Percentiles rank a stretch among this genome's conserved stretches.
Conservation (phyloP, 2,329 filamentous ascomycete species). For the Zymoseptoria tritici region DNA sequence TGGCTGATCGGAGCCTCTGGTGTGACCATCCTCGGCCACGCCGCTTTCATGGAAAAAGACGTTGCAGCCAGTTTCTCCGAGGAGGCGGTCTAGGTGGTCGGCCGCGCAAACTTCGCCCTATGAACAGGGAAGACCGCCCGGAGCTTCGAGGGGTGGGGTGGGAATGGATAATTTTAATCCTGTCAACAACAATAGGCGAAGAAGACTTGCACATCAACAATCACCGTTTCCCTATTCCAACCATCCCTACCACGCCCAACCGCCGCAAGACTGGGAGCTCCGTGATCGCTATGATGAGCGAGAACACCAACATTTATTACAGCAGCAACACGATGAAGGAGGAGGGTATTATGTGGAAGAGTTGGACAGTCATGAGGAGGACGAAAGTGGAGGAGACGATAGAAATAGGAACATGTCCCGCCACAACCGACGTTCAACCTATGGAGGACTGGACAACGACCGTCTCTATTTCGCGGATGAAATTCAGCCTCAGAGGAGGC, state of each 20-base stretch:
- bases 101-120: constrained; percentile 81
- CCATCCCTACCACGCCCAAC: neutral
- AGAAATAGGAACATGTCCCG: neutral
- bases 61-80: constrained; percentile 99
- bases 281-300: constrained; percentile 34
- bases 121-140: constrained; percentile 99
- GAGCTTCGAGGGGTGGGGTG: constrained; percentile 51
- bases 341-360: constrained; percentile 52
- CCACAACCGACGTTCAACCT: neutral
- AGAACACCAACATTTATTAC: neutral
- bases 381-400: constrained; percentile 34
- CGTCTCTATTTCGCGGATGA: neutral
- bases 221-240: neutral
- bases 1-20: constrained; percentile 96
- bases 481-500: neutral
- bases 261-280: constrained; percentile 37
- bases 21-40: constrained; percentile 90
- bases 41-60: constrained; percentile 34
- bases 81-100: constrained; percentile 99
- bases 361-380: constrained; percentile 51
- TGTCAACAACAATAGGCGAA: neutral
- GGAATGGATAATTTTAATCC: constrained; percentile 32
- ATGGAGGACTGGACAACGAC: neutral
- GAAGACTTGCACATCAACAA: neutral
- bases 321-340: neutral